A percentile compares a stretch with the other conserved stretches of the same genome.
These are phyloP conservation scores for Acer negundo DNA, from an alignment of 345 rosid species.

Conservation along the genomic window DNA sequence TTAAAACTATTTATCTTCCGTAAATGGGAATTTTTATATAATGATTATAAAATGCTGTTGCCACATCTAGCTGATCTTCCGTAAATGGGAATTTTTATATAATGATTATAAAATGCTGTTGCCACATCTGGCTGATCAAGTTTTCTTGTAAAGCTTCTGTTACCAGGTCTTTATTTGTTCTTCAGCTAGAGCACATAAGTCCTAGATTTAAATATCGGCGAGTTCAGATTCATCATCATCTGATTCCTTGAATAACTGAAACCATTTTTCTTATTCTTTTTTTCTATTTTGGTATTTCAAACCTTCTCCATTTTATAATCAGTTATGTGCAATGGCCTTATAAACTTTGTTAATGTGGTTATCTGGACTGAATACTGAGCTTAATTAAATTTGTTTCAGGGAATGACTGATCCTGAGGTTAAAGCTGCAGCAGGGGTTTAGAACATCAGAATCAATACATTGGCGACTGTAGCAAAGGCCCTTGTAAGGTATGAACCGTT, in stretches of 20 bases:
- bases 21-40: not conserved
- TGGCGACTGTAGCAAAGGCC: conserved; percentile 21
- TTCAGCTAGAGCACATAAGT: not conserved
- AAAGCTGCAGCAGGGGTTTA: conserved; percentile 71
- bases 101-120: not conserved
- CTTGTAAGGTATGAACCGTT: conserved; percentile 34
- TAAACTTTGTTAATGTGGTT: not conserved
- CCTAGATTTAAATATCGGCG: conserved; percentile 4
- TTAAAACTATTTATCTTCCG: not conserved
- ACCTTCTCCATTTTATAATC: not conserved
- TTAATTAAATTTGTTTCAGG: conserved; percentile 39
- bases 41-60: not conserved
- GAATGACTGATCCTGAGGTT: conserved; percentile 45
- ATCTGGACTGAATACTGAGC: not conserved
- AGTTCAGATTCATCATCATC: not conserved
- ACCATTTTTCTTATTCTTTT: not conserved
- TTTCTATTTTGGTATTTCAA: not conserved
- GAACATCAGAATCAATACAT: conserved; percentile 18
- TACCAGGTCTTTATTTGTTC: not conserved
- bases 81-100: not conserved
- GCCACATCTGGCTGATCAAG: not conserved
- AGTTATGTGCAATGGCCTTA: not conserved
- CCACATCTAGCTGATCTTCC: no score
- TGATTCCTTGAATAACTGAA: not conserved
- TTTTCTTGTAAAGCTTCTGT: not conserved